Percentiles rank a stretch among this genome's conserved stretches.
phyloP scores from a whole-genome alignment of 1,139 yeast genomes.

The Candida albicans region DNA sequence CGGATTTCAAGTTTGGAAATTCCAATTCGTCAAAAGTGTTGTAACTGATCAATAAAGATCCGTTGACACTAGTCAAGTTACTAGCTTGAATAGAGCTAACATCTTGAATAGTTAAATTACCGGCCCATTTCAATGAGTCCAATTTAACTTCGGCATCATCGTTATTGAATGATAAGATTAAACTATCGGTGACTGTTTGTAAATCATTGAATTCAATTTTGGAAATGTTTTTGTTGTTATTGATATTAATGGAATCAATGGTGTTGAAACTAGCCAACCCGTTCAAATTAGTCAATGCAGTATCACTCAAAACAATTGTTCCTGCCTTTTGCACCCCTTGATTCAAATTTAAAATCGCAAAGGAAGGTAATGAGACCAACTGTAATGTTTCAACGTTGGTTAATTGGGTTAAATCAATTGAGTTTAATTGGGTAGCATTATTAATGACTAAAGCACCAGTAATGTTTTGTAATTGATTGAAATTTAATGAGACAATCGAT shows the following conservation, averaged over 20 bases:
- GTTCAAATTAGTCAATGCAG: conserved; percentile 41
- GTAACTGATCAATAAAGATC: conserved; percentile 42
- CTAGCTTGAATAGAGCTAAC: conserved; percentile 31
- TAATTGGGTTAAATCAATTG: conserved; percentile 39
- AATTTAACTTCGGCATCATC: conserved; percentile 41
- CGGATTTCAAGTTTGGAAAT: conserved; percentile 29
- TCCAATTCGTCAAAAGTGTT: conserved; percentile 37
- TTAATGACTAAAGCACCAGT: conserved; percentile 38
- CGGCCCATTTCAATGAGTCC: conserved; percentile 42
- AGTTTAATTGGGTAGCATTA: conserved; percentile 43
- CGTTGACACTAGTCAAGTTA: conserved; percentile 43
- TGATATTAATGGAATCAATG: conserved; percentile 39
- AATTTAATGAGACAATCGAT: conserved; percentile 36
- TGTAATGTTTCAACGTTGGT: conserved; percentile 31
- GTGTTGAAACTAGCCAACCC: conserved; percentile 37
- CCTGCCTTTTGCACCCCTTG: conserved; percentile 37
- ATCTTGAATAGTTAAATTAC: conserved; percentile 48
- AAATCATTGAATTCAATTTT: conserved; percentile 36
- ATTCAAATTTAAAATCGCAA: conserved; percentile 40
- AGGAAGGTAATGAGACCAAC: conserved; percentile 46
- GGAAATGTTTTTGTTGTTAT: conserved; percentile 48
- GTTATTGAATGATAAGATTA: conserved; percentile 45
- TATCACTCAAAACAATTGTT: conserved; percentile 41
- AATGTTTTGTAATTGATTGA: conserved; percentile 32
- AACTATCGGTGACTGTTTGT: conserved; percentile 33